Evolutionary conservation across 169 alveolate genomes (phyloP), one percentile per base, ranked within the genome.

Genomic region (Sarcocystis neurona): DNA sequence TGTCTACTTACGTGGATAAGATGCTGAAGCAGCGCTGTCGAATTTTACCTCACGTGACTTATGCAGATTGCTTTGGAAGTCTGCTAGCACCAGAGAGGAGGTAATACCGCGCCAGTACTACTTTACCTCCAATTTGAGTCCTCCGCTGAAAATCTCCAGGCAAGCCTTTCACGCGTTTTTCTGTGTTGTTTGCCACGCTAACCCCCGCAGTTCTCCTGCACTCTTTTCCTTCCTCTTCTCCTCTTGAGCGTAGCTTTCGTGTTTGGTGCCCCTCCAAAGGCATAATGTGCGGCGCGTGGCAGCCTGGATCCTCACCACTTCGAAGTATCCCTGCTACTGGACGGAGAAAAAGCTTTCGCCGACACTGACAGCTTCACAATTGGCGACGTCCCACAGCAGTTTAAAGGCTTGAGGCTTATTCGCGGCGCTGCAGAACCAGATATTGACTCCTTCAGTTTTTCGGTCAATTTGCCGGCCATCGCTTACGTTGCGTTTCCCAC

Each of bases 61-160:
- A 63, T 82, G 75, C 66, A 84, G 93, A 79, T 85, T 94, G 23
- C 74, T 92, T 79, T 94, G 97, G 97, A 77, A 85, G 77, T 92
- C 96, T 12, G 86, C 94, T 37, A 78, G 92, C 27, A 87, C 85
- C 44, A 92, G 92, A 32, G 90, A 93, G 37, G 93, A 93, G 72
- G 91, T 85, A 3, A 88, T 93, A 18, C 93, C 92, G 32, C 89
- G 94, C 44, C 79, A 90, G 50, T 93, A 93, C 66, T 92, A 94
- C 47, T 94, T 94, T 82, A 77, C 91, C 37, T 90, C 91, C 20
- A 93, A 89, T 46, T 60, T 88, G 37, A 70, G 87, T 43, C 87
- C 92, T 0, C 91, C 92, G 20, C 79, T 75, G 0, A 89, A 90
- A 56, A 75, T 93, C 32, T 88, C 93, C 44, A 82, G 94, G 44